Conservation (phyloP, 2,329 filamentous ascomycete genomes). For the Ascochyta clinopodiicola region DNA sequence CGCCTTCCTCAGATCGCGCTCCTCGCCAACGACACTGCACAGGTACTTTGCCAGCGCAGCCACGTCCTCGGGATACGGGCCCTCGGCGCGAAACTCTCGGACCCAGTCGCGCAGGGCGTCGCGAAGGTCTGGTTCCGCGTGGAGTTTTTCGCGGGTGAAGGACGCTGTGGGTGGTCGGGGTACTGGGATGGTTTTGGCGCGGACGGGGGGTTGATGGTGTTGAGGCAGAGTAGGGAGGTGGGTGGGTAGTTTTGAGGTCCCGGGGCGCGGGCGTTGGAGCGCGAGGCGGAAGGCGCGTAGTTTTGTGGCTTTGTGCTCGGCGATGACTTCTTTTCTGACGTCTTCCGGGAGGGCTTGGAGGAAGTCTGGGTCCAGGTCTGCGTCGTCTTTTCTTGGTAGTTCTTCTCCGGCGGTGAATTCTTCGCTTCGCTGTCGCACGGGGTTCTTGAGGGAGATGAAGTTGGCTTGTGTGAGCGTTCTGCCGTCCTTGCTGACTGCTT, state of each 20-base stretch:
- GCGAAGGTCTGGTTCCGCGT: slow-evolving; percentile 68
- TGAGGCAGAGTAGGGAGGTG: not conserved
- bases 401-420: slow-evolving; percentile 35
- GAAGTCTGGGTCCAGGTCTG: slow-evolving; percentile 63
- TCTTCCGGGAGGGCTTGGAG: slow-evolving; percentile 84
- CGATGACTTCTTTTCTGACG: slow-evolving; percentile 68
- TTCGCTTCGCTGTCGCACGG: slow-evolving; percentile 21
- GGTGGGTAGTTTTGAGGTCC: not conserved
- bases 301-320: slow-evolving; percentile 64
- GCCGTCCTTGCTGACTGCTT: slow-evolving; percentile 41
- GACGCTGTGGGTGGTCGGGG: slow-evolving; percentile 62
- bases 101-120: slow-evolving; percentile 80
- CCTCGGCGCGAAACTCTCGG: slow-evolving; percentile 71
- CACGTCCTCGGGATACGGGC: slow-evolving; percentile 81
- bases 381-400: slow-evolving; percentile 17
- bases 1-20: slow-evolving; percentile 79
- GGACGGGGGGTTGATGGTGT: not conserved
- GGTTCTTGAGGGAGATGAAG: slow-evolving; percentile 61
- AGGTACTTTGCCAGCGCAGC: slow-evolving; percentile 77
- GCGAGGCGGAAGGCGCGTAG: slow-evolving; percentile 36
- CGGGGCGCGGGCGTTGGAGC: slow-evolving; percentile 34
- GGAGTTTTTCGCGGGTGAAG: slow-evolving; percentile 67
- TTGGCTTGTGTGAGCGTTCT: slow-evolving; percentile 71
- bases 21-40: slow-evolving; percentile 72
- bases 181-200: slow-evolving; percentile 47